phyloP scores from a whole-genome alignment of 176 grass and related monocot genomes.

The Areca catechu region DNA sequence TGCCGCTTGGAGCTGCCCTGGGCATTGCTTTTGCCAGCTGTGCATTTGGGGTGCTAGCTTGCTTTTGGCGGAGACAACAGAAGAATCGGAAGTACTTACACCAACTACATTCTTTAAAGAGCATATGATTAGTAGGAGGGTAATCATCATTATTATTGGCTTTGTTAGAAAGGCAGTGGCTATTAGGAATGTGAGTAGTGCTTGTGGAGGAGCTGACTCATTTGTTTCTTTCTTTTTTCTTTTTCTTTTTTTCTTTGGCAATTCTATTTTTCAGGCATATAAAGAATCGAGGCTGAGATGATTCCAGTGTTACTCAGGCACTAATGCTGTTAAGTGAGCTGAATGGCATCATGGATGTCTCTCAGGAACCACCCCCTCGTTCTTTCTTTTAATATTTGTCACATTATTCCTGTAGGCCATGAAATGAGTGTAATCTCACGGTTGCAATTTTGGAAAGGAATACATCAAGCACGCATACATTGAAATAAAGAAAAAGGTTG shows the following conservation, averaged over 20 bases:
- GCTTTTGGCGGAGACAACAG: slow-evolving; percentile 90
- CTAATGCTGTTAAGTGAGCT: too few species aligned
- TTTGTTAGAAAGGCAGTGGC: slow-evolving; percentile 34
- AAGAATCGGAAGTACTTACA: slow-evolving; percentile 99
- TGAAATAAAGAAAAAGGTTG: too few species aligned
- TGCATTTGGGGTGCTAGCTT: slow-evolving; percentile 81
- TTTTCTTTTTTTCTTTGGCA: too few species aligned
- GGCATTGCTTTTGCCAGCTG: slow-evolving; percentile 65
- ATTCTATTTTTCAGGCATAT: slow-evolving; percentile 66
- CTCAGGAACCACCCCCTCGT: too few species aligned
- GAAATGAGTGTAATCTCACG: too few species aligned
- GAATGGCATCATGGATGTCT: too few species aligned
- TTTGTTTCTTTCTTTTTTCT: slow-evolving; percentile 13
- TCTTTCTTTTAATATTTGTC: too few species aligned
- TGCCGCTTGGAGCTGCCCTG: slow-evolving; percentile 75
- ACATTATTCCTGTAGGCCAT: too few species aligned
- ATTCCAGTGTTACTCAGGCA: too few species aligned
- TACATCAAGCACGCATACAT: too few species aligned
- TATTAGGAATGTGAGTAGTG: slow-evolving; percentile 22
- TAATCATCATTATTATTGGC: slow-evolving; percentile 25
- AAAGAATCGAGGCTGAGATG: slow-evolving; percentile 80
- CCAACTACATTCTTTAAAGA: slow-evolving; percentile 93
- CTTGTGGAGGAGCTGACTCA: slow-evolving; percentile 15
- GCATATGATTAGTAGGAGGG: slow-evolving; percentile 65
- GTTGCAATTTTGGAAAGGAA: too few species aligned